Percentiles rank a stretch among this genome's conserved stretches.
Evolutionary conservation across 257 asterid species (phyloP).

Genomic region (Nicotiana knightiana): DNA sequence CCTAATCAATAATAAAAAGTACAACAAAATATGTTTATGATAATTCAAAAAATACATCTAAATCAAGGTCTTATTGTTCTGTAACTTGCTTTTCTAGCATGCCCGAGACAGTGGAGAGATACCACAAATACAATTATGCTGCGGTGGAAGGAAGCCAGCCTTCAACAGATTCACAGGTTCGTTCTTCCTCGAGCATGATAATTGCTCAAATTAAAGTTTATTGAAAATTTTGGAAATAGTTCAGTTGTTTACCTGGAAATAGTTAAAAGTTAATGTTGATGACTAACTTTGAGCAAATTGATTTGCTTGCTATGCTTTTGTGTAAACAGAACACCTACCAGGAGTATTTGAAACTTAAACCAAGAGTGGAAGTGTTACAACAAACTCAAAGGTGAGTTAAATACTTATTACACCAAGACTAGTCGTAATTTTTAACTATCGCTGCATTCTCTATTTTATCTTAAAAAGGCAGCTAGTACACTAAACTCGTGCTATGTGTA

Average conservation of each 20-base stretch:
- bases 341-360: constrained; percentile 58
- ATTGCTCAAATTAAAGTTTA: neutral
- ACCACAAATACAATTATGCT: constrained; percentile 43
- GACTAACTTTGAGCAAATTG: neutral
- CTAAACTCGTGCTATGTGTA: fast-evolving
- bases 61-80: no score
- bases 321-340: constrained; percentile 39
- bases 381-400: constrained; percentile 62
- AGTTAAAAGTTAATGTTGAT: neutral
- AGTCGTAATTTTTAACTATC: neutral
- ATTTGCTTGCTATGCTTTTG: neutral
- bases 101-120: constrained; percentile 45
- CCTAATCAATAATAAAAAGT: no score
- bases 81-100: constrained; percentile 24
- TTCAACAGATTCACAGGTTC: constrained; percentile 39
- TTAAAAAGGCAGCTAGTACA: neutral
- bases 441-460: neutral
- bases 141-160: constrained; percentile 34
- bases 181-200: neutral
- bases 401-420: neutral
- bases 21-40: no score
- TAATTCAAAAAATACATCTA: no score
- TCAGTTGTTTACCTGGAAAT: neutral
- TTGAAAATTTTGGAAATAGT: neutral
- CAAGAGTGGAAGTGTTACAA: constrained; percentile 48